Percentiles rank a stretch among this genome's conserved stretches.
Conservation (phyloP, 164 flowering plant genomes). For the Berberis vulgaris region DNA sequence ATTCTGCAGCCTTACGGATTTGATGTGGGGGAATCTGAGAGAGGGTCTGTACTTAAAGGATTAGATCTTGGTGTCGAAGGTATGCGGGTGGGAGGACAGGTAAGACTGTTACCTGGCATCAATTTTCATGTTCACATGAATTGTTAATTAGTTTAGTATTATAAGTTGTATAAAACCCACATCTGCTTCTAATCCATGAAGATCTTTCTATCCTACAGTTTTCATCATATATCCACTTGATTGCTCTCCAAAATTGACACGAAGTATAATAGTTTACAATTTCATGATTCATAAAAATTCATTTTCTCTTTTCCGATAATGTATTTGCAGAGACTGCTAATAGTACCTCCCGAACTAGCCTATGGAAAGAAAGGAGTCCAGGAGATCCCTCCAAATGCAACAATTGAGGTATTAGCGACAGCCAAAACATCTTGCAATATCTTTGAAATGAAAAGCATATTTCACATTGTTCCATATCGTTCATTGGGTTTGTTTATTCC, state of each 20-base stretch:
- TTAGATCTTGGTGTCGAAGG: conserved; percentile 90
- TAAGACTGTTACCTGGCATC: conserved; percentile 16
- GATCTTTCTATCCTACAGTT: too few species aligned
- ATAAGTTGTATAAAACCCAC: too few species aligned
- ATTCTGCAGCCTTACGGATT: conserved; percentile 90
- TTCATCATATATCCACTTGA: too few species aligned
- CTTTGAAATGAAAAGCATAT: not conserved
- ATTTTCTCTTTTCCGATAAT: not conserved
- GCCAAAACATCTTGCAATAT: not conserved
- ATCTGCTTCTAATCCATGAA: too few species aligned
- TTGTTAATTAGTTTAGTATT: too few species aligned
- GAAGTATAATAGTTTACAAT: too few species aligned
- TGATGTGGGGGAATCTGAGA: conserved; percentile 92
- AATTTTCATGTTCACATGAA: too few species aligned
- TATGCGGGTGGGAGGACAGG: conserved; percentile 97
- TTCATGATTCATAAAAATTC: too few species aligned
- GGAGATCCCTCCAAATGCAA: conserved; percentile 97
- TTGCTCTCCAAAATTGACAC: too few species aligned
- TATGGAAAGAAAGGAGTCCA: conserved; percentile 96
- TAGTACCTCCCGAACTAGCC: conserved; percentile 92
- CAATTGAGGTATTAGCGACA: conserved; percentile 60
- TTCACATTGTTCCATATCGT: not conserved
- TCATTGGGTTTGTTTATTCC: not conserved
- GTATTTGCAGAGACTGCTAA: conserved; percentile 55
- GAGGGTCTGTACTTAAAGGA: conserved; percentile 79